Evolutionary conservation across 2,329 filamentous ascomycete genomes (phyloP), one percentile per base, ranked within the genome.

Genomic region (Phialemoniopsis sp.): DNA sequence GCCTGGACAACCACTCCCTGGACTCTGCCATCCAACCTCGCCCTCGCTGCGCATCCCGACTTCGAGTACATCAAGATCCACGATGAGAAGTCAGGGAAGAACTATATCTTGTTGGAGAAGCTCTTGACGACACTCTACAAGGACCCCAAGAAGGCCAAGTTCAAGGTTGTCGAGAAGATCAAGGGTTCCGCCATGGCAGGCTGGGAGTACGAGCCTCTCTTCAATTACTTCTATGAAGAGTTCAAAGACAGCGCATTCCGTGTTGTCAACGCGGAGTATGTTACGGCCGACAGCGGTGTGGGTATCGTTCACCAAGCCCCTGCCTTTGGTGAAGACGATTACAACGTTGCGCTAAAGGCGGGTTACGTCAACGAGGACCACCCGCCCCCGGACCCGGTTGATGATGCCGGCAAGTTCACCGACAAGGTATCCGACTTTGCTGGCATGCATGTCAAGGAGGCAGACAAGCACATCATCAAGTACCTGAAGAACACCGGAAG

Each of bases 291-390:
- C 44, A 89, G 88, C 54, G 91, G 91, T 80, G 88, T 89, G 28
- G 91, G 91, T 56, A 85, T 97, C 46, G 91, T 97, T 33, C 91
- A 97, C 63, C 89, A 96, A 63, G 78, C 91, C 5, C 91, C 91
- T 3, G 89, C 89, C 1, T 96, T 91, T 57, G 91, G 91, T 76
- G 88, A 96, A 65, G 91, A 96, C 48, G 91, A 97, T 82, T 96
- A 95, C 70, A 84, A 83, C 49, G 80, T 93, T 43, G 87, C 86
- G 8, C 62, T 89, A 44, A 81, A 84, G 41, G 72, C 80, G 34
- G 90, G 89, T 32, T 76, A 95, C 51, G 85, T 96, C 56, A 85
- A 65, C 46, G 85, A 89, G 49, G 76, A 79, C 42, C 81, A 87
- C 39, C 72, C 81, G 29, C 89, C 91, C n/a, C 89, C 90, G 1